These are phyloP conservation scores for Pistacia integerrima DNA, from an alignment of 345 rosid species.

Conservation along the genomic window DNA sequence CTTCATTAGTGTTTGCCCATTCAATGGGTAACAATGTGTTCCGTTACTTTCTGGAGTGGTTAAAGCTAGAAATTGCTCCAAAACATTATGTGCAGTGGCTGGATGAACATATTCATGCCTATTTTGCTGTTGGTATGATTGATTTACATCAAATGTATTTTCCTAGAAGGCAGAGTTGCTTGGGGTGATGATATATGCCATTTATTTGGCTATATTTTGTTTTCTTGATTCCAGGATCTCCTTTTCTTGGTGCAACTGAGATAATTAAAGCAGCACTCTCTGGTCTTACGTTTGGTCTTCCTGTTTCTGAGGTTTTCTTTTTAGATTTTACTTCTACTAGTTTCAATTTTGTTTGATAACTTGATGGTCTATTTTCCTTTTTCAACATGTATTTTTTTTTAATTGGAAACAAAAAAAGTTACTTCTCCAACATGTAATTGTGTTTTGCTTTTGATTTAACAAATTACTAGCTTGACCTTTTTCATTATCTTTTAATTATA, in stretches of 20 bases:
- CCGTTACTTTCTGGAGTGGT: constrained; percentile 96
- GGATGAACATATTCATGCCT: constrained; percentile 92
- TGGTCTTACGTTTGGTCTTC: constrained; percentile 92
- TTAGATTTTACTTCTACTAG: constrained; percentile 5
- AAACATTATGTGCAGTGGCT: constrained; percentile 86
- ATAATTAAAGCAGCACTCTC: constrained; percentile 75
- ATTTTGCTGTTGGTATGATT: constrained; percentile 87
- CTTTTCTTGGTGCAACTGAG: constrained; percentile 93
- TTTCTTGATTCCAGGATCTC: constrained; percentile 66
- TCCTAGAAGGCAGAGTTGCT: constrained; percentile 7
- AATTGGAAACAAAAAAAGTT: no score
- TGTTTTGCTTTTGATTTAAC: not conserved
- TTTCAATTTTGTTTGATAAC: not conserved
- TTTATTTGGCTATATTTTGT: constrained; percentile 21
- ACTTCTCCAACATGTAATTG: not conserved
- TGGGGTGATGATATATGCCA: constrained; percentile 9
- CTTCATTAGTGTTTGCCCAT: constrained; percentile 93
- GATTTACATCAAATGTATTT: constrained; percentile 16
- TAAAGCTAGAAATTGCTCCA: constrained; percentile 98
- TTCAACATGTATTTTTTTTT: not conserved
- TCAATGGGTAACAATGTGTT: constrained; percentile 96
- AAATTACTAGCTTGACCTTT: not conserved
- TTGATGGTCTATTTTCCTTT: not conserved
- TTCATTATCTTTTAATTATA: not conserved
- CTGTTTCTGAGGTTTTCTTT: constrained; percentile 85